Evolutionary conservation across 1,284 basidiomycete genomes (phyloP).

Genomic region (Cutaneotrichosporon cyanovorans): DNA sequence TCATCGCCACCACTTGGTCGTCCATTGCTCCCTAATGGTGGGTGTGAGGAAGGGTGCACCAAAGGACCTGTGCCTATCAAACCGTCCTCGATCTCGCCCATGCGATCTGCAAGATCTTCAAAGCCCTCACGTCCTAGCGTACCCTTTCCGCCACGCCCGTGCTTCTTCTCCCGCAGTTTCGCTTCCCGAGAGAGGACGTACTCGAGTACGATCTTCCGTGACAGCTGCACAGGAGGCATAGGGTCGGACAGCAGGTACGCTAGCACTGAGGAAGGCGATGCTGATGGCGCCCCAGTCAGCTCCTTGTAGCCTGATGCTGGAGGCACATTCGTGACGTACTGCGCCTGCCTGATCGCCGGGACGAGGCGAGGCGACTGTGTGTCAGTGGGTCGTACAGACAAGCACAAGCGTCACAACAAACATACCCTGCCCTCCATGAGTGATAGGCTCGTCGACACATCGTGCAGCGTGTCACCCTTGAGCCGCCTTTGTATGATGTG

Average conservation of each 20-base stretch:
- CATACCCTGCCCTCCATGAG: constrained; percentile 36
- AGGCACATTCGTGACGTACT: constrained; percentile 41
- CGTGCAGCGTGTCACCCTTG: constrained; percentile 39
- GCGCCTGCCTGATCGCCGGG: constrained; percentile 34
- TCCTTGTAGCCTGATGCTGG: constrained; percentile 39
- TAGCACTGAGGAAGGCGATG: constrained; percentile 30
- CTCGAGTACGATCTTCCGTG: constrained; percentile 43
- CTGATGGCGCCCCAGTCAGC: constrained; percentile 30
- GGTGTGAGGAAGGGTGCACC: not conserved
- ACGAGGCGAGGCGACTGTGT: constrained; percentile 25
- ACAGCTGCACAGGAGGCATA: constrained; percentile 33
- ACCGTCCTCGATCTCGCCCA: constrained; percentile 37
- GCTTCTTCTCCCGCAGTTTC: constrained; percentile 34
- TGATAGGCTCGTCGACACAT: constrained; percentile 32
- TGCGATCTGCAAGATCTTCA: constrained; percentile 35
- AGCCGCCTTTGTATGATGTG: constrained; percentile 32
- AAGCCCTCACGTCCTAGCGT: constrained; percentile 37
- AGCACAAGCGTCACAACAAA: not conserved
- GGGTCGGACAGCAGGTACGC: constrained; percentile 33
- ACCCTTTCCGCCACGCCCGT: constrained; percentile 40
- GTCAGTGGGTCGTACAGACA: not conserved
- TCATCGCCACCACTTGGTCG: too few relatives aligned
- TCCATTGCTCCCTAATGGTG: too few relatives aligned
- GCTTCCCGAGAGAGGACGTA: constrained; percentile 36
- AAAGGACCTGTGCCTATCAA: constrained; percentile 20